Percentiles rank a stretch among this genome's conserved stretches.
phyloP scores from a whole-genome alignment of 2,329 filamentous ascomycete species.

The Elsinoe perseae region DNA sequence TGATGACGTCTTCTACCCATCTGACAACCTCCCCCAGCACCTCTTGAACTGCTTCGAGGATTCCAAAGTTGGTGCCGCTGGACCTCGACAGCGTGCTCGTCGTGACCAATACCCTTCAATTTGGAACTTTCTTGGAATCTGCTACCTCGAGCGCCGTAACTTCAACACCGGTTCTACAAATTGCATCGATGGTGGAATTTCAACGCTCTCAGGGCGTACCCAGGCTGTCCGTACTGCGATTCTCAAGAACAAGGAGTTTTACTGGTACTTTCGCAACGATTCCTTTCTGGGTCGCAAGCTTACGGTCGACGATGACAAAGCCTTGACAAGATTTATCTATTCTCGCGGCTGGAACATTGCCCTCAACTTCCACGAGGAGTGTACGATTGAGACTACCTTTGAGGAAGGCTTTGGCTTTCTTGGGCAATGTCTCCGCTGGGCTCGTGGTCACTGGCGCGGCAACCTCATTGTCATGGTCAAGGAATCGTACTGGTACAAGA shows the following conservation, averaged over 20 bases:
- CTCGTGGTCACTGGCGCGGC: slow-evolving; percentile 51
- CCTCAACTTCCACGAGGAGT: slow-evolving; percentile 46
- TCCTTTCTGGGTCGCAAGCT: slow-evolving; percentile 44
- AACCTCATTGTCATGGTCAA: slow-evolving; percentile 44
- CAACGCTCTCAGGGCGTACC: slow-evolving; percentile 52
- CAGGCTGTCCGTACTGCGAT: slow-evolving; percentile 45
- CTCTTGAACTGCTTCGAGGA: slow-evolving; percentile 38
- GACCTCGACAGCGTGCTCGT: slow-evolving; percentile 48
- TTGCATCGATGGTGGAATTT: slow-evolving; percentile 51
- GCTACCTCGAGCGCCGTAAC: slow-evolving; percentile 56
- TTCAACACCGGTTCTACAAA: slow-evolving; percentile 53
- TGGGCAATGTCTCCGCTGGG: slow-evolving; percentile 50
- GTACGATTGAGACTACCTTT: slow-evolving; percentile 46
- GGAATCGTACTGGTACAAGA: slow-evolving; percentile 28
- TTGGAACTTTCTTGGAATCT: slow-evolving; percentile 50
- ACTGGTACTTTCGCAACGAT: slow-evolving; percentile 43
- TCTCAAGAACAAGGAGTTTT: slow-evolving; percentile 39
- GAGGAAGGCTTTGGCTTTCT: slow-evolving; percentile 46
- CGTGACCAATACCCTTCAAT: slow-evolving; percentile 29
- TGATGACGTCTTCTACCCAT: slow-evolving; percentile 32
- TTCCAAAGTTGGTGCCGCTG: slow-evolving; percentile 45
- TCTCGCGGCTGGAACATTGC: slow-evolving; percentile 45
- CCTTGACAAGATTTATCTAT: slow-evolving; percentile 48
- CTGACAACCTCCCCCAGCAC: slow-evolving; percentile 24
- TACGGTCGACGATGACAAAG: slow-evolving; percentile 56